A percentile compares a stretch with the other conserved stretches of the same genome.
These are phyloP conservation scores for Coemansia sp. DNA, from an alignment of 192 early-diverging fungal genomes.

Conservation along the genomic window DNA sequence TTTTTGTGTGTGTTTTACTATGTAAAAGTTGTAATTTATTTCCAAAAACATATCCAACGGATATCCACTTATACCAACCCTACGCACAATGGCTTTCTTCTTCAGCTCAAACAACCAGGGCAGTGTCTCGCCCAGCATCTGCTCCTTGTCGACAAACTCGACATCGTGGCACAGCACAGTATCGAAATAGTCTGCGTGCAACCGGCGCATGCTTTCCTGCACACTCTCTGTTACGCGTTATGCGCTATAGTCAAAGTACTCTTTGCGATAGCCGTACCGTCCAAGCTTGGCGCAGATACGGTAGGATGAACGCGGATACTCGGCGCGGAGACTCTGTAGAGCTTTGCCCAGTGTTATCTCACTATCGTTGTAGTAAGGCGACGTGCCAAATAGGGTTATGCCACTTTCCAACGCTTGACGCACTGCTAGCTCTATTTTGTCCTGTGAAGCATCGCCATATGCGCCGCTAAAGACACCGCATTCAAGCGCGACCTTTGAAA, in stretches of 20 bases:
- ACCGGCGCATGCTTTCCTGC: slow-evolving; percentile 55
- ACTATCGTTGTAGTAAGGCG: slow-evolving; percentile 68
- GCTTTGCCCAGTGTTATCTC: slow-evolving; percentile 64
- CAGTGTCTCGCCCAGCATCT: slow-evolving; percentile 55
- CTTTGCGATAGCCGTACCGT: slow-evolving; percentile 59
- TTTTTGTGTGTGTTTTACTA: too few relatives aligned
- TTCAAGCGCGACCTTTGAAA: slow-evolving; percentile 29
- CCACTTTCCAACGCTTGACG: slow-evolving; percentile 42
- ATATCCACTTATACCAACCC: slow-evolving; percentile 70
- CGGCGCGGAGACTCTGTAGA: slow-evolving; percentile 37
- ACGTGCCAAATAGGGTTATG: slow-evolving; percentile 68
- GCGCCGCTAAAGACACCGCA: slow-evolving; percentile 48
- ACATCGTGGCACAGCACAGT: slow-evolving; percentile 72
- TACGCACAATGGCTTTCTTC: slow-evolving; percentile 55
- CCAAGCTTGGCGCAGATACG: slow-evolving; percentile 70
- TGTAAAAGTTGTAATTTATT: too few relatives aligned
- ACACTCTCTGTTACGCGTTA: slow-evolving; percentile 52
- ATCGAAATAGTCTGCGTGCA: slow-evolving; percentile 66
- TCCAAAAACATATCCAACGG: slow-evolving; percentile 59
- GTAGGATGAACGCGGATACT: slow-evolving; percentile 64
- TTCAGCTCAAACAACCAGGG: slow-evolving; percentile 53
- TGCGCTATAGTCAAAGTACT: slow-evolving; percentile 65
- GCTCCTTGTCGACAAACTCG: slow-evolving; percentile 63
- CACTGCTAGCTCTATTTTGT: slow-evolving; percentile 4
- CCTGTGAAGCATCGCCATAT: slow-evolving; percentile 20